These are phyloP conservation scores for Sporisorium iseilematis-ciliati DNA, from an alignment of 1,284 basidiomycete genomes.

Conservation along the genomic window DNA sequence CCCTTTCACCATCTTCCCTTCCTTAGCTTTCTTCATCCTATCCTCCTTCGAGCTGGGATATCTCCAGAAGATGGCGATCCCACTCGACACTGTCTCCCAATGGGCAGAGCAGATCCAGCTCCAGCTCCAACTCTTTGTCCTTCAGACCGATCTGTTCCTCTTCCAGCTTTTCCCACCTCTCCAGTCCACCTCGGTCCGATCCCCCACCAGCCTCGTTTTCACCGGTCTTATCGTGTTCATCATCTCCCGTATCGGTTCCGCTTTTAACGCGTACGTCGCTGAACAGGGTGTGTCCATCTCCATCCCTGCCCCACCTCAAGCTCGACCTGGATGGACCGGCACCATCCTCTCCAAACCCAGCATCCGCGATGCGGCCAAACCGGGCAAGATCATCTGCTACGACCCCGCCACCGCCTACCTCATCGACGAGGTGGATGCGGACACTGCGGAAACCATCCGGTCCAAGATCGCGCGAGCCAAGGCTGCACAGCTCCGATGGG, in stretches of 20 bases:
- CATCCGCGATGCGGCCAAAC: slow-evolving; percentile 23
- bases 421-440: slow-evolving; percentile 78
- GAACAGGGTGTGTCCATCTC: slow-evolving; percentile 37
- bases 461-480: slow-evolving; percentile 79
- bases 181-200: slow-evolving; percentile 26
- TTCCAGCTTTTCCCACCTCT: slow-evolving; percentile 36
- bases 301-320: slow-evolving; percentile 44
- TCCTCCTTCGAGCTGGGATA: neutral
- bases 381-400: slow-evolving; percentile 82
- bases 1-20: neutral
- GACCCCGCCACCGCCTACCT: slow-evolving; percentile 89
- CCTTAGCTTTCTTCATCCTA: too few species aligned
- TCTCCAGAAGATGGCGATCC: neutral
- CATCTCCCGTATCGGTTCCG: slow-evolving; percentile 21
- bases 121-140: slow-evolving; percentile 32
- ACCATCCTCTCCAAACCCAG: slow-evolving; percentile 32
- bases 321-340: slow-evolving; percentile 52
- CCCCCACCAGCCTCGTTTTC: slow-evolving; percentile 36
- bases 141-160: slow-evolving; percentile 42
- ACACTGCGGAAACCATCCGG: slow-evolving; percentile 78
- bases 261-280: slow-evolving; percentile 9
- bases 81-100: neutral
- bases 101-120: slow-evolving; percentile 14
- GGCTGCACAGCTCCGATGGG: slow-evolving; percentile 80
- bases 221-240: slow-evolving; percentile 36